phyloP scores from a whole-genome alignment of 768 basidiomycete species.

The Kwoniella sp. region DNA sequence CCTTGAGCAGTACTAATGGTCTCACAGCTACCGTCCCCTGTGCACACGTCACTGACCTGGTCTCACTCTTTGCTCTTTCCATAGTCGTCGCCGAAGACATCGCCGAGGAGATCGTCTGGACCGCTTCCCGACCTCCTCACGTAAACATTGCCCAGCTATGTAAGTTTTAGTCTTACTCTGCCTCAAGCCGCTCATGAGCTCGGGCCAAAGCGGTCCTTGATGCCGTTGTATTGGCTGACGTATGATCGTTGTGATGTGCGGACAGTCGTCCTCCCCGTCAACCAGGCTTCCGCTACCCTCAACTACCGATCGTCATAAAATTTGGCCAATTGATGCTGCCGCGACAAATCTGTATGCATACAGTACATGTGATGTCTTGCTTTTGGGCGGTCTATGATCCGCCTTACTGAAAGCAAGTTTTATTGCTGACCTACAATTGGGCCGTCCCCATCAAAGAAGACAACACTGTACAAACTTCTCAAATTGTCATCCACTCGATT shows the following conservation, averaged over 20 bases:
- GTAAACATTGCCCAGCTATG: conserved; percentile 68
- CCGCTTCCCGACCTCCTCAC: conserved; percentile 84
- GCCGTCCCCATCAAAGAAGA: no score
- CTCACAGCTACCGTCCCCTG: no score
- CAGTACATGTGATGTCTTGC: no score
- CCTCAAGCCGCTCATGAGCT: not conserved
- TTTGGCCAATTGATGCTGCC: no score
- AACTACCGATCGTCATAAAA: conserved; percentile 29
- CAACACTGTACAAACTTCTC: no score
- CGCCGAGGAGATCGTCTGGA: conserved; percentile 98
- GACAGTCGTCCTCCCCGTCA: conserved; percentile 55
- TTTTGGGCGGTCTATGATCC: no score
- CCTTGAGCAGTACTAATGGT: no score
- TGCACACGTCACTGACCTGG: not conserved
- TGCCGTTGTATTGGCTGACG: not conserved
- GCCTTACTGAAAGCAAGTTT: no score
- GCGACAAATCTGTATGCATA: no score
- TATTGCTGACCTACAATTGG: no score
- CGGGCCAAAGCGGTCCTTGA: not conserved
- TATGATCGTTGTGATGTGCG: conserved; percentile 7
- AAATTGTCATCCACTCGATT: no score
- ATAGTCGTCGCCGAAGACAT: conserved; percentile 81
- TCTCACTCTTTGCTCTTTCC: not conserved
- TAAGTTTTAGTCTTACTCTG: conserved; percentile 22
- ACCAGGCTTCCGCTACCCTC: conserved; percentile 57